Percentiles rank a stretch among this genome's conserved stretches.
These are phyloP conservation scores for Talaromyces nanjingensis DNA, from an alignment of 495 filamentous ascomycete species.

Conservation along the genomic window DNA sequence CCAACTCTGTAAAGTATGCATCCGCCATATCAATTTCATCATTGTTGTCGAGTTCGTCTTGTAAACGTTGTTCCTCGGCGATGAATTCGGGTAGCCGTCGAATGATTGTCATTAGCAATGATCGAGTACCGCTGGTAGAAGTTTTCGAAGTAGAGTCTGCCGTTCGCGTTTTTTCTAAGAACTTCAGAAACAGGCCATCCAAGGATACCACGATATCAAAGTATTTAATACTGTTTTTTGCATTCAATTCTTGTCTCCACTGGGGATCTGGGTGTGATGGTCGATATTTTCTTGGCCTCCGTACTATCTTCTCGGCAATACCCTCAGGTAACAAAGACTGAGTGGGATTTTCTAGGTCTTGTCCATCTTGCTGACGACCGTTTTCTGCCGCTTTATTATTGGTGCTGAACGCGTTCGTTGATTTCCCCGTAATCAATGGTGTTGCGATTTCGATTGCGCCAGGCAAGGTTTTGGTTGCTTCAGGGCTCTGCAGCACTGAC, in stretches of 20 bases:
- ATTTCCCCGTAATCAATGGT: slow-evolving; percentile 35
- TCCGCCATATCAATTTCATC: slow-evolving; percentile 39
- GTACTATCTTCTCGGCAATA: not conserved
- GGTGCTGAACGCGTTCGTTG: not conserved
- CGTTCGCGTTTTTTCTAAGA: slow-evolving; percentile 29
- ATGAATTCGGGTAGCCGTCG: slow-evolving; percentile 60
- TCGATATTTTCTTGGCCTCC: not conserved
- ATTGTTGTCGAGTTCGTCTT: slow-evolving; percentile 40
- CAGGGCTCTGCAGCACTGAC: slow-evolving; percentile 32
- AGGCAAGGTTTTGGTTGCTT: slow-evolving; percentile 29
- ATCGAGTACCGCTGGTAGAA: slow-evolving; percentile 35
- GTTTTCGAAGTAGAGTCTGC: not conserved
- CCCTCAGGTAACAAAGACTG: not conserved
- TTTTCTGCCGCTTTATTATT: not conserved
- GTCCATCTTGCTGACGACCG: not conserved
- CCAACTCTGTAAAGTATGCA: slow-evolving; percentile 61
- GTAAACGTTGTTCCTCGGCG: slow-evolving; percentile 47
- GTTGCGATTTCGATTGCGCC: slow-evolving; percentile 43
- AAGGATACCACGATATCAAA: slow-evolving; percentile 32
- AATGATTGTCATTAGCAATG: slow-evolving; percentile 59
- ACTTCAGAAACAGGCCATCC: slow-evolving; percentile 31
- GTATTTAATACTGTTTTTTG: slow-evolving; percentile 27
- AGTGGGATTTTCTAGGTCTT: not conserved
- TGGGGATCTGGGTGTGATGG: not conserved
- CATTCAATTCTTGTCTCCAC: slow-evolving; percentile 34